Conservation (phyloP, 2,329 filamentous ascomycete genomes). For the Colletotrichum neosansevieriae region DNA sequence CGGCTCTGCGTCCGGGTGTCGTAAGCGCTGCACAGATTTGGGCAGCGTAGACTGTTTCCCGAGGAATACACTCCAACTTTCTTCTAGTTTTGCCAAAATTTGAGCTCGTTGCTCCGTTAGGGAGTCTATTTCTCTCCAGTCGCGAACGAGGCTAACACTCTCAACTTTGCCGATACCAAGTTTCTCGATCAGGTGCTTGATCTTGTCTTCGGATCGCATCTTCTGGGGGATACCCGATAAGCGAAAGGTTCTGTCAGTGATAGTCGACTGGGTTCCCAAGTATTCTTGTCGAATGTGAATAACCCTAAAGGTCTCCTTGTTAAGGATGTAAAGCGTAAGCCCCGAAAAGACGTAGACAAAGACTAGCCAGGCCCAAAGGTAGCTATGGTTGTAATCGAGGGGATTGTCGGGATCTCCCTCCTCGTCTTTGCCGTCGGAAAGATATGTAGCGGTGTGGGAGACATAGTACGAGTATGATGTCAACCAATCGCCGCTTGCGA, state of each 20-base stretch:
- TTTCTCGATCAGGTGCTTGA: slow-evolving; percentile 88
- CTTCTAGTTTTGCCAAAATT: slow-evolving; percentile 80
- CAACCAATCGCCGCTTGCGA: not conserved
- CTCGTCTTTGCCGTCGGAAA: slow-evolving; percentile 48
- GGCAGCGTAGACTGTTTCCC: slow-evolving; percentile 61
- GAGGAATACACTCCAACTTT: slow-evolving; percentile 84
- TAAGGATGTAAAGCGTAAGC: slow-evolving; percentile 84
- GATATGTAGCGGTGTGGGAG: slow-evolving; percentile 17
- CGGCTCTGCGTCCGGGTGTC: slow-evolving; percentile 41
- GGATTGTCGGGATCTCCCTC: slow-evolving; percentile 49
- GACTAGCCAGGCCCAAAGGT: slow-evolving; percentile 92
- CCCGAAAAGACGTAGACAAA: slow-evolving; percentile 94
- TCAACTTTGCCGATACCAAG: slow-evolving; percentile 92
- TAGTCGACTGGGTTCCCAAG: slow-evolving; percentile 91
- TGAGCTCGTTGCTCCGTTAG: slow-evolving; percentile 76
- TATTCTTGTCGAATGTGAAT: slow-evolving; percentile 91
- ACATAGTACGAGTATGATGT: not conserved
- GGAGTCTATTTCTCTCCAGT: slow-evolving; percentile 86
- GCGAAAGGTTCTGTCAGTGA: slow-evolving; percentile 93
- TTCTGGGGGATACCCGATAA: slow-evolving; percentile 88
- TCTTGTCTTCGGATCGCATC: slow-evolving; percentile 82
- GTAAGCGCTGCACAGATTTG: slow-evolving; percentile 49
- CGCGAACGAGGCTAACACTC: slow-evolving; percentile 83
- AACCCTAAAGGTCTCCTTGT: slow-evolving; percentile 85
- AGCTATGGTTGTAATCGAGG: slow-evolving; percentile 54